phyloP scores from a whole-genome alignment of 805 yeast species.

The Candida gorgasii region DNA sequence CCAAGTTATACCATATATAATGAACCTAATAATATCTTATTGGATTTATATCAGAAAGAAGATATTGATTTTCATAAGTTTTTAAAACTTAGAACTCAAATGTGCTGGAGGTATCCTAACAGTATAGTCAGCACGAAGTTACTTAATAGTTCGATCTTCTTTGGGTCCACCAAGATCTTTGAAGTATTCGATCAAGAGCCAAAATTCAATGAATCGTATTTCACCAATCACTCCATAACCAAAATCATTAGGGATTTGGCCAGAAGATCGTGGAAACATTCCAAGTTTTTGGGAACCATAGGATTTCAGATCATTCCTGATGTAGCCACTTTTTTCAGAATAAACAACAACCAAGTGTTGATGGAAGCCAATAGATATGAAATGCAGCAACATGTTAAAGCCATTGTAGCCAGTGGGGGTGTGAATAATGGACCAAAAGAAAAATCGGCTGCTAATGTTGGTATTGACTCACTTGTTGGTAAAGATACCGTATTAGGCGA shows the following conservation, averaged over 20 bases:
- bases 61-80: constrained; percentile 71
- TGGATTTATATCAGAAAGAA: constrained; percentile 72
- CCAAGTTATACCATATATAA: constrained; percentile 69
- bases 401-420: neutral
- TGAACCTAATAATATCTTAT: constrained; percentile 49
- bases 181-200: constrained; percentile 46
- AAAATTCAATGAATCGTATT: constrained; percentile 37
- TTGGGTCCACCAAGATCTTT: constrained; percentile 46
- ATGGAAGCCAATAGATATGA: constrained; percentile 86
- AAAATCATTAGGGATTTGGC: constrained; percentile 84
- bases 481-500: constrained; percentile 69
- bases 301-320: constrained; percentile 72
- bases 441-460: constrained; percentile 69
- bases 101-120: constrained; percentile 87
- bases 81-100: constrained; percentile 76
- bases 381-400: constrained; percentile 60
- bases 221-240: constrained; percentile 51
- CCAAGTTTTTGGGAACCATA: constrained; percentile 55
- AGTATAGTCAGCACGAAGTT: constrained; percentile 74
- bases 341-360: constrained; percentile 76
- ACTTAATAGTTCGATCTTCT: constrained; percentile 67
- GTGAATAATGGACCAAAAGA: constrained; percentile 31
- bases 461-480: constrained; percentile 84
- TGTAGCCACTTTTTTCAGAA: constrained; percentile 69
- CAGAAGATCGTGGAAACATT: constrained; percentile 89